Evolutionary conservation across 2,329 filamentous ascomycete genomes (phyloP).

Genomic region (Fonsecaea multimorphosa): DNA sequence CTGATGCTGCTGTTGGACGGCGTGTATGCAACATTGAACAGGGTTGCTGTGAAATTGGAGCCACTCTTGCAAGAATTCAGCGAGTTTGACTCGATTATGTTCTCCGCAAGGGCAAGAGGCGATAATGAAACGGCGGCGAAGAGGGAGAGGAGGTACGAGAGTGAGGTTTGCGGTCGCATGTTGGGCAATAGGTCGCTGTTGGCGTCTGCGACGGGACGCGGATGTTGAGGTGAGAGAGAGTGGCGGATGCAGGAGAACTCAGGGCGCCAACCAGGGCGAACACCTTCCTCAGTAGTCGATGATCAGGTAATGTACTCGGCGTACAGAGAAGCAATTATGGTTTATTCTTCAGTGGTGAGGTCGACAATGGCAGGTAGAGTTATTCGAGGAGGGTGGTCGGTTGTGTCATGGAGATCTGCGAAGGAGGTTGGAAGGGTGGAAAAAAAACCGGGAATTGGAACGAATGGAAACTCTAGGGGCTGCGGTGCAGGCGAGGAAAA

Average conservation of each 20-base stretch:
- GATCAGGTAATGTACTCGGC: background rate
- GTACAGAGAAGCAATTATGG: constrained; percentile 7
- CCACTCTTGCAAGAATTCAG: constrained; percentile 84
- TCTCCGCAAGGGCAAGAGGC: constrained; percentile 64
- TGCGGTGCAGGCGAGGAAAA: background rate
- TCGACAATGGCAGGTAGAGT: constrained; percentile 5
- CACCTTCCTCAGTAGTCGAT: constrained; percentile 16
- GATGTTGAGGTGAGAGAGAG: background rate
- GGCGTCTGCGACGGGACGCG: constrained; percentile 13
- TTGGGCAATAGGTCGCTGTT: constrained; percentile 25
- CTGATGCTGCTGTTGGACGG: constrained; percentile 71
- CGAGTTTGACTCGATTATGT: constrained; percentile 78
- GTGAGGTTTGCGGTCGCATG: constrained; percentile 35
- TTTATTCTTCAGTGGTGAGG: background rate
- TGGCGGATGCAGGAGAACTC: constrained; percentile 10
- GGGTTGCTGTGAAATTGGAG: constrained; percentile 82
- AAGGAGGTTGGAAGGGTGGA: constrained; percentile 17
- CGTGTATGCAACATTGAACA: constrained; percentile 78
- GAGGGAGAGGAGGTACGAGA: constrained; percentile 40
- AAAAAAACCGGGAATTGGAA: constrained; percentile 30
- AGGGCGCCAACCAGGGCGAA: constrained; percentile 34
- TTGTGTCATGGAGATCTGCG: constrained; percentile 32
- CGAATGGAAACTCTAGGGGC: constrained; percentile 27
- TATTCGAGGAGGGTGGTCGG: constrained; percentile 24
- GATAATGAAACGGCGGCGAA: constrained; percentile 48